Conservation (phyloP, 306 rosid genomes). For the Astragalus membranaceus region DNA sequence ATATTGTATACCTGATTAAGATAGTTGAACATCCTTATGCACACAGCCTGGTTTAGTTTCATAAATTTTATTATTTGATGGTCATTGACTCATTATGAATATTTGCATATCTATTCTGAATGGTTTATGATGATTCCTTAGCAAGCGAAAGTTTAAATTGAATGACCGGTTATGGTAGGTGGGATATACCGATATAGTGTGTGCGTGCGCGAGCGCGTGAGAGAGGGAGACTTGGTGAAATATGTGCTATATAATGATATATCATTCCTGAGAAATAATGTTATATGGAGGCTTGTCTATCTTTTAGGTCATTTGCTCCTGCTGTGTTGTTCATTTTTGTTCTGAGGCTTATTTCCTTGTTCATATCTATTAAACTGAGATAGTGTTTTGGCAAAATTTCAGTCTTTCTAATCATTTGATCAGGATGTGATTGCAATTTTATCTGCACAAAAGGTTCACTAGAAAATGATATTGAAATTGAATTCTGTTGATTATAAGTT, state of each 20-base stretch:
- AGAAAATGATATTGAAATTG: not conserved
- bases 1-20: not conserved
- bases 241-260: not conserved
- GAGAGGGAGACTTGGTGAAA: not conserved
- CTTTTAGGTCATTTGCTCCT: not conserved
- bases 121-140: not conserved
- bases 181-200: not conserved
- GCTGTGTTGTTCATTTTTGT: not conserved
- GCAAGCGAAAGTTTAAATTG: not conserved
- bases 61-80: constrained; percentile 2
- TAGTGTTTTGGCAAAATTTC: not conserved
- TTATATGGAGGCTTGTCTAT: not conserved
- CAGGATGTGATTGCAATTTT: constrained; percentile 1
- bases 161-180: not conserved
- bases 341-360: constrained; percentile 1
- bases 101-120: not conserved
- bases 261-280: not conserved
- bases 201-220: not conserved
- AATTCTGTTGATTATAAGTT: not conserved
- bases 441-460: not conserved
- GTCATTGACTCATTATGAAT: not conserved
- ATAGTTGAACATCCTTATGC: not conserved
- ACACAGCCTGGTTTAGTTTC: not conserved
- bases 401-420: constrained; percentile 4
- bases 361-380: not conserved